Evolutionary conservation across 1,284 basidiomycete species (phyloP), one percentile per base, ranked within the genome.

Genomic region (Malassezia yamatoensis): DNA sequence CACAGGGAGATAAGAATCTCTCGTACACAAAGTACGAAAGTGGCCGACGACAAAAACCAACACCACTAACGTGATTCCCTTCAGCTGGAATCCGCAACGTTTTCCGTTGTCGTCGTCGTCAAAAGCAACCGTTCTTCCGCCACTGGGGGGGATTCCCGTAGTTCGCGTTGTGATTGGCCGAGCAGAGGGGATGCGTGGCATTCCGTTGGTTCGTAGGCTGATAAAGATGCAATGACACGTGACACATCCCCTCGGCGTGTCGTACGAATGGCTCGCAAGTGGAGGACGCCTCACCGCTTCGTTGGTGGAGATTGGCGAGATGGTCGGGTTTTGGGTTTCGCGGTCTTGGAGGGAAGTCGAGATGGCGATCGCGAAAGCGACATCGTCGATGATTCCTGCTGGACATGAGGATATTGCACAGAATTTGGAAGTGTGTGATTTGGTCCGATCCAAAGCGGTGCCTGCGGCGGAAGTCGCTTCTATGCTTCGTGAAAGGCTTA

Each of bases 351-450:
- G 16, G n/a, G 42, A 35, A 36, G 51, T 51, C n/a, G 49, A n/a
- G 39, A 45, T 47, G 24, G 62, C 64, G 39, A 66, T 68, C 32
- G 89, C 90, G 78, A 90, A 88, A 78, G 87, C 88, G 40, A 93
- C 90, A 20, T 90, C 88, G 12, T 88, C 91, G 75, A 80, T 90
- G 33, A 77, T 90, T 49, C 88, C 89, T 39, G 66, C 78, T 62
- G 48, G 77, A 73, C 66, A 77, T 16, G 89, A 93, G 75, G 90
- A 96, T 75, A 91, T 96, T 42, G 88, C 88, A 2, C 80, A 90
- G 63, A 90, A 89, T 69, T 85, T 98, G 60, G 90, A 96, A 74
- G 88, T 96, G 79, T 90, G 89, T 64, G 93, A 98, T 77, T 85
- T 93, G 77, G 66, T 99, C 72, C 83, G 90, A 53, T 89, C 90